phyloP scores from a whole-genome alignment of 2,329 filamentous ascomycete genomes.

The Aciculosporium take region DNA sequence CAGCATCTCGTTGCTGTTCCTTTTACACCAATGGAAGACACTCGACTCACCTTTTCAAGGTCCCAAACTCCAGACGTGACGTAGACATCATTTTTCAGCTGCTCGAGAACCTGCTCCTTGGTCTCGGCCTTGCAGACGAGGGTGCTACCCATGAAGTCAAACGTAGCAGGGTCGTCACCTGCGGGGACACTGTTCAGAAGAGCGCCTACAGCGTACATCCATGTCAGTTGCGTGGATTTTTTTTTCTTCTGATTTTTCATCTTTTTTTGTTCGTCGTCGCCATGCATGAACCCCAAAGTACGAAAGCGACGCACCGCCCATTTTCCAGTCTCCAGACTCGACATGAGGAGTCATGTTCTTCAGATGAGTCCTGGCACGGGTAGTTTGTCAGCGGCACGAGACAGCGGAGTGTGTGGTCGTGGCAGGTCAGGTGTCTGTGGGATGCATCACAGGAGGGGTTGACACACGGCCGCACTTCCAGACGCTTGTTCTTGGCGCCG shows the following conservation, averaged over 20 bases:
- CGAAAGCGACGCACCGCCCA: slow-evolving; percentile 41
- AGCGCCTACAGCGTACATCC: slow-evolving; percentile 38
- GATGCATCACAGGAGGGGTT: no score
- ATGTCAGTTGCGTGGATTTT: background rate
- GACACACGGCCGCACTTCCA: slow-evolving; percentile 44
- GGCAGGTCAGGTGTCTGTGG: background rate
- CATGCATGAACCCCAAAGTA: background rate
- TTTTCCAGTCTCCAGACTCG: slow-evolving; percentile 43
- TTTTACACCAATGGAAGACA: background rate
- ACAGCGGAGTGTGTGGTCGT: no score
- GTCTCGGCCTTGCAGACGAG: slow-evolving; percentile 52
- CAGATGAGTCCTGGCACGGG: slow-evolving; percentile 34
- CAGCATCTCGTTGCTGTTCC: background rate
- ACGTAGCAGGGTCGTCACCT: slow-evolving; percentile 40
- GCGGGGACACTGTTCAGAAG: slow-evolving; percentile 51
- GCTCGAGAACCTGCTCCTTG: slow-evolving; percentile 53
- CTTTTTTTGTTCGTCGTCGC: no score
- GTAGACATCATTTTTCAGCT: slow-evolving; percentile 62
- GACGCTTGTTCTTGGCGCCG: slow-evolving; percentile 42
- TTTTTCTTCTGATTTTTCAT: no score
- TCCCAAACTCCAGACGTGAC: slow-evolving; percentile 65
- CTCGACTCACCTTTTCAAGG: slow-evolving; percentile 42
- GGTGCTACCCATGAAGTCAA: slow-evolving; percentile 61
- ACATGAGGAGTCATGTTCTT: slow-evolving; percentile 35
- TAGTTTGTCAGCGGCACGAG: no score